Evolutionary conservation across 2,329 filamentous ascomycete species (phyloP), one percentile per base, ranked within the genome.

Genomic region (Pseudodiploospora longispora): DNA sequence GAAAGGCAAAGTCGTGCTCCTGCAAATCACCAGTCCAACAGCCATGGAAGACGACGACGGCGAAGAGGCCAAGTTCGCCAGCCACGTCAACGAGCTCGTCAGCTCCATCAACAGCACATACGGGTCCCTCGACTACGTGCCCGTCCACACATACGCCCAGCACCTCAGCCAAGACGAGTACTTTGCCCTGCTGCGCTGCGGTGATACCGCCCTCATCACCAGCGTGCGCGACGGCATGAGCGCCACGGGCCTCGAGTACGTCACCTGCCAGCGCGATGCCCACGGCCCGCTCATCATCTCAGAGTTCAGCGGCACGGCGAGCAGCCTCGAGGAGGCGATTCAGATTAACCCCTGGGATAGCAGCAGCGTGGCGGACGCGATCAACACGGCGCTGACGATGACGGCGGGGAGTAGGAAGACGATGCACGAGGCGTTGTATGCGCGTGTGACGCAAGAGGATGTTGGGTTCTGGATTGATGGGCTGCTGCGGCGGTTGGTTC

Each of bases 171-270:
- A 83, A 50, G 84, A 89, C 55, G 90, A 96, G 65, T 96, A 96
- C 63, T 94, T 95, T 63, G 90, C 91, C 2, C 77, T 96, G 10
- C 75, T 97, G 42, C 82, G 91, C 19, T 80, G 87, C 3, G 89
- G 86, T 29, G 89, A 96, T 60, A 85, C 95, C 51, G 91, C 88
- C 2, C 72, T 97, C 36, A 95, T 96, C 63, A 96, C 91, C 7
- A 95, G 87, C 55, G 89, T 96, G 27, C 80, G 91, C 46, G 91
- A 96, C 61, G 90, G 91, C 45, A 95, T 96, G 89, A 96, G 95
- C 70, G 95, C 90, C 0, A 95, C 90, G n/a, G 91, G 88, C 60
- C 71, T 96, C 53, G 91, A 96, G 65, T 97, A 95, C 61, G 81
- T 96, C 44, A 78, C 95, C 46, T 94, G 88, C 62, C 91, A 97